Evolutionary conservation across 768 basidiomycete genomes (phyloP).

Genomic region (Ramaria sp.): DNA sequence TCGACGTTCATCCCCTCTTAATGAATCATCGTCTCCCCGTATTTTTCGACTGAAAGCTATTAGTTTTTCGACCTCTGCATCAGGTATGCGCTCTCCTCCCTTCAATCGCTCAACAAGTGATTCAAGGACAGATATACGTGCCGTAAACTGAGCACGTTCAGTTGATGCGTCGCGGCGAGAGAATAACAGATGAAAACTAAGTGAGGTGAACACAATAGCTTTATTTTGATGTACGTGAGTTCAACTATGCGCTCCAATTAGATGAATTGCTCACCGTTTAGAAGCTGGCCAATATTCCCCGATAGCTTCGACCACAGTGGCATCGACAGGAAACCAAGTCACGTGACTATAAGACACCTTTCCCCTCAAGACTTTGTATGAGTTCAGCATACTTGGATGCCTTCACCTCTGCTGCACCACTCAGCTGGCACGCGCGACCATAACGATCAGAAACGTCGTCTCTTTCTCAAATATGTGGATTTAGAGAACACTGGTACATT

Average conservation of each 20-base stretch:
- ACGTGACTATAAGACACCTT: background rate
- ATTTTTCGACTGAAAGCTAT: constrained; percentile 36
- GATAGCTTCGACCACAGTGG: background rate
- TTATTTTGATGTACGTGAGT: background rate
- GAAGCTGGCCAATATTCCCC: background rate
- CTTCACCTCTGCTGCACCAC: no score
- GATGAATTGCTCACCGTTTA: background rate
- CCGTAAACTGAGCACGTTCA: constrained; percentile 41
- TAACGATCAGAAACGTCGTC: no score
- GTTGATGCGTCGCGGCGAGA: constrained; percentile 39
- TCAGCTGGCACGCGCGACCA: no score
- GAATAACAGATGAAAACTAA: constrained; percentile 55
- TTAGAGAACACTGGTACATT: no score
- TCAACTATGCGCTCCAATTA: background rate
- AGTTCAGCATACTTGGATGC: no score
- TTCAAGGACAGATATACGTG: constrained; percentile 53
- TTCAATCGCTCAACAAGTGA: constrained; percentile 44
- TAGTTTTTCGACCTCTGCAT: constrained; percentile 43
- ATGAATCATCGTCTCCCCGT: constrained; percentile 10
- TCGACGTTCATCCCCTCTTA: constrained; percentile 6
- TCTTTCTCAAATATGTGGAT: no score
- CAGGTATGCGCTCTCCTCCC: constrained; percentile 31
- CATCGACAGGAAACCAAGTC: background rate
- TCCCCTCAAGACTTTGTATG: no score
- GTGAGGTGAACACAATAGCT: constrained; percentile 48